A percentile compares a stretch with the other conserved stretches of the same genome.
These are phyloP conservation scores for Fusarium burgessii DNA, from an alignment of 2,329 filamentous ascomycete genomes.

Conservation along the genomic window DNA sequence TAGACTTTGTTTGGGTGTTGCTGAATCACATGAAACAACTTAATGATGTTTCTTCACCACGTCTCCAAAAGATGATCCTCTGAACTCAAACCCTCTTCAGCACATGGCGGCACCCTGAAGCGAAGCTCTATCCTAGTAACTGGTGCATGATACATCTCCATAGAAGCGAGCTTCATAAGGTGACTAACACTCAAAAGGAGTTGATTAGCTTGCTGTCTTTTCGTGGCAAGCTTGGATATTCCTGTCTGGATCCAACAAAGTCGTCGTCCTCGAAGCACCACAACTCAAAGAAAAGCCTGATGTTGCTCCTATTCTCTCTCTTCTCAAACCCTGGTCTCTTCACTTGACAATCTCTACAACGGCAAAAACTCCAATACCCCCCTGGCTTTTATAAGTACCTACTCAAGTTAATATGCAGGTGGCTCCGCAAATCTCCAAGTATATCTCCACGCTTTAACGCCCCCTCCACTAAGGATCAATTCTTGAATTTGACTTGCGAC, in stretches of 20 bases:
- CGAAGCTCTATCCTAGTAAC: slow-evolving; percentile 1
- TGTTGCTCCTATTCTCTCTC: slow-evolving; percentile 3
- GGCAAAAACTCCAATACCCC: not conserved
- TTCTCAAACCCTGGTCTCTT: not conserved
- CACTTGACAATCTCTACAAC: not conserved
- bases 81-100: not conserved
- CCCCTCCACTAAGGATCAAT: slow-evolving; percentile 31
- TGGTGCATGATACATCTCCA: not conserved
- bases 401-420: slow-evolving; percentile 15
- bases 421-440: slow-evolving; percentile 34
- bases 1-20: not conserved
- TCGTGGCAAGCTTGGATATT: slow-evolving; percentile 1
- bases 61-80: not conserved
- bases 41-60: not conserved
- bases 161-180: not conserved
- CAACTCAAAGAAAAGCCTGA: not conserved
- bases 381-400: slow-evolving; percentile 1
- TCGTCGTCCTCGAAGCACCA: not conserved
- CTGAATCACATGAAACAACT: slow-evolving; percentile 5
- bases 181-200: not conserved
- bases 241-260: slow-evolving; percentile 1
- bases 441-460: slow-evolving; percentile 37
- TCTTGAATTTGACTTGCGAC: slow-evolving; percentile 27
- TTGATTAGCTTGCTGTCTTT: slow-evolving; percentile 10
- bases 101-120: not conserved